Percentiles rank a stretch among this genome's conserved stretches.
phyloP scores from a whole-genome alignment of 306 rosid genomes.

The Trifolium pratense region DNA sequence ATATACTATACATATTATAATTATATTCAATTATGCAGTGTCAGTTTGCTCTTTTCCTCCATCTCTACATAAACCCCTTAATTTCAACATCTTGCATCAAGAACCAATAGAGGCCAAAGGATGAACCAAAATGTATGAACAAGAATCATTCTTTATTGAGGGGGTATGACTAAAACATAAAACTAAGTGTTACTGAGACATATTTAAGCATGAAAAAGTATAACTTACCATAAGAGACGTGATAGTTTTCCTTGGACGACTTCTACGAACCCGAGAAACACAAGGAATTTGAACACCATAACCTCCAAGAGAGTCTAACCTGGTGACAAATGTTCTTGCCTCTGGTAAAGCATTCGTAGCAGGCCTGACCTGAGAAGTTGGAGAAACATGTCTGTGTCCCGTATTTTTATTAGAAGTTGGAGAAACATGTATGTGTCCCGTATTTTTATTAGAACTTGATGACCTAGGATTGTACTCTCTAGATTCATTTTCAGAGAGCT shows the following conservation, averaged over 20 bases:
- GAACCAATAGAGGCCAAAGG: conserved; percentile 31
- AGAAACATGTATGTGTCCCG: conserved; percentile 52
- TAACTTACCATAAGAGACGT: conserved; percentile 75
- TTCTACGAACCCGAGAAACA: conserved; percentile 87
- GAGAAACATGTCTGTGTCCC: conserved; percentile 53
- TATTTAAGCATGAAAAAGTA: conserved; percentile 34
- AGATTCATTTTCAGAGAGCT: conserved; percentile 81
- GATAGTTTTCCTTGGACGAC: conserved; percentile 89
- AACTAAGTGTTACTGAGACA: conserved; percentile 11
- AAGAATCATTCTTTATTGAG: conserved; percentile 24
- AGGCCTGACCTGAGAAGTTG: conserved; percentile 50
- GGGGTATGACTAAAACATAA: conserved; percentile 13
- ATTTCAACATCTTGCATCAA: conserved; percentile 25
- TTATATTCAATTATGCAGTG: conserved; percentile 14
- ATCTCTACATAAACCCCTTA: conserved; percentile 20
- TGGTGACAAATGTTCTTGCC: conserved; percentile 63
- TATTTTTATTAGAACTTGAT: conserved; percentile 48
- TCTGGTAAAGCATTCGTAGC: conserved; percentile 58
- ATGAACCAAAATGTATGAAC: conserved; percentile 23
- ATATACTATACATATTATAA: conserved; percentile 4
- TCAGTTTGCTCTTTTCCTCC: conserved; percentile 13
- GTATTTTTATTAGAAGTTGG: conserved; percentile 45
- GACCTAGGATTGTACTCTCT: conserved; percentile 62
- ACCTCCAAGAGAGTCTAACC: conserved; percentile 85
- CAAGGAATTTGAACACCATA: conserved; percentile 77